A percentile compares a stretch with the other conserved stretches of the same genome.
These are phyloP conservation scores for grape (Vitis vinifera) DNA, from an alignment of 164 flowering plant genomes.

Conservation along the genomic window ASM3070453v1 NC_081821.1:2236001-2236500, in stretches of 20 bases:
- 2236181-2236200: not conserved
- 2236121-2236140: constrained; percentile 65
- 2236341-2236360: not conserved
- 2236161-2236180: constrained; percentile 35
- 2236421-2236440: no score
- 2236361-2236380: no score
- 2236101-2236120: constrained; percentile 82
- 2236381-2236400: no score
- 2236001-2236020: not conserved
- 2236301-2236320: not conserved
- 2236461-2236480: no score
- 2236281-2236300: not conserved
- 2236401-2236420: no score
- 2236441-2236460: no score
- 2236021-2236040: not conserved
- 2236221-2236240: not conserved
- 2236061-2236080: constrained; percentile 40
- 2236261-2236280: not conserved
- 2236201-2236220: not conserved
- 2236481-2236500: no score
- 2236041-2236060: not conserved
- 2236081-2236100: constrained; percentile 94
- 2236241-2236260: not conserved
- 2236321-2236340: not conserved
- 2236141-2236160: constrained; percentile 86